Base-by-base conservation (phyloP, 805 yeast genomes). In the Candida morakotiae region DNA sequence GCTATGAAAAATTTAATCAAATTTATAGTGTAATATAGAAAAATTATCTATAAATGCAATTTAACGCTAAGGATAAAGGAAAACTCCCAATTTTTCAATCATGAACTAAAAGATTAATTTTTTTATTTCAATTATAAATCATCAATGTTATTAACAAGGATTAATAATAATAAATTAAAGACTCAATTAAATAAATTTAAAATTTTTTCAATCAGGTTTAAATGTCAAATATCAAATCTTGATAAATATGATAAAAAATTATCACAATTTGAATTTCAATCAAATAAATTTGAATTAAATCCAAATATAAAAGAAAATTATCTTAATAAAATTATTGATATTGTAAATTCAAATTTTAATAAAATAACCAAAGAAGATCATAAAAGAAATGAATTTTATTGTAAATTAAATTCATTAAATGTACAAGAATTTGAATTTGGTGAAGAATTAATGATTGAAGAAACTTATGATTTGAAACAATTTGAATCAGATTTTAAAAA, bases 371-470 rank as follows among this genome's bases (percentile, higher is more conserved):
- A 24, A 10, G 13, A 32, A 11, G 13, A 17, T 10, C 9, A 20
- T 5, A 15, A 5, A 5, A 14, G 9, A 24, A 18, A 22, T n/a
- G 16, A 24, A 5, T 32, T 32, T 15, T 32, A 13, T 9, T 23
- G 28, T 24, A 32, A 32, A 13, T 32, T 10, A 10, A 32, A 32
- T 32, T 21, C 26, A 5, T 22, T 18, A 23, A n/a, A 5, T 2
- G 35, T 32, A 16, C 35, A 32, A 32, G 17, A 32, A 18, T 32
- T 32, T 21, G 35, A 32, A 17, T 32, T 32, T 32, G 35, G 35
- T 5, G 35, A 32, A 24, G 35, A 32, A 9, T 17, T 32, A 16
- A 32, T 32, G 35, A 32, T 32, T 32, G 35, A 32, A 23, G 35
- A 32, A 17, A 32, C 28, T 3, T 23, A 22, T 24, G 35, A 32